Evolutionary conservation across 2,329 filamentous ascomycete genomes (phyloP).

Genomic region (Fusarium mexicanum): DNA sequence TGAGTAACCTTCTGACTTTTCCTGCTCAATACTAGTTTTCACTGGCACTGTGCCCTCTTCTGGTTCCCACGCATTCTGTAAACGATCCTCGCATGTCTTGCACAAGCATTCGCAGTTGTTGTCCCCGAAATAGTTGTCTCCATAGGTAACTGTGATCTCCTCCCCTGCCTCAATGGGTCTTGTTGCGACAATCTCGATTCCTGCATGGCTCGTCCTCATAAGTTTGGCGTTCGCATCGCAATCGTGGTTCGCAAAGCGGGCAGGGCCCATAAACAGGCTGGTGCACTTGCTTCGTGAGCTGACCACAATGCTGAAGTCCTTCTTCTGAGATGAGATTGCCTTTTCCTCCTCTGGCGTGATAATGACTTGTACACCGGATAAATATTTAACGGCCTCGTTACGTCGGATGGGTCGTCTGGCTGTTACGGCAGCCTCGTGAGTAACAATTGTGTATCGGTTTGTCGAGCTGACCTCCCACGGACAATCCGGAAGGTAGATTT

Average conservation of each 20-base stretch:
- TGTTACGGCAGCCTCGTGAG: slow-evolving; percentile 87
- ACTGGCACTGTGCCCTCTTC: slow-evolving; percentile 58
- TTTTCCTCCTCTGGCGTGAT: slow-evolving; percentile 93
- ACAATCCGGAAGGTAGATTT: slow-evolving; percentile 92
- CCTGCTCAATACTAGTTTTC: slow-evolving; percentile 64
- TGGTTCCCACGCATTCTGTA: slow-evolving; percentile 84
- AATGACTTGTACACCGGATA: slow-evolving; percentile 89
- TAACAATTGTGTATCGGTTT: slow-evolving; percentile 92
- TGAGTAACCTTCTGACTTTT: slow-evolving; percentile 60
- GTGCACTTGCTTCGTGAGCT: slow-evolving; percentile 91
- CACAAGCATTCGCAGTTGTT: slow-evolving; percentile 97
- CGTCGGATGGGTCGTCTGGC: slow-evolving; percentile 82
- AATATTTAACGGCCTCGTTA: slow-evolving; percentile 88
- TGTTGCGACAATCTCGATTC: slow-evolving; percentile 89
- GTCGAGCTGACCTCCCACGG: slow-evolving; percentile 92
- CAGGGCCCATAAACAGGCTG: slow-evolving; percentile 92
- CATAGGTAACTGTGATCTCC: slow-evolving; percentile 96
- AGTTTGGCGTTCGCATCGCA: slow-evolving; percentile 92
- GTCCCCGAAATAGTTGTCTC: slow-evolving; percentile 94
- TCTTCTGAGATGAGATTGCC: slow-evolving; percentile 80
- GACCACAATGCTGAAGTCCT: slow-evolving; percentile 97
- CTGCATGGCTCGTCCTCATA: slow-evolving; percentile 82
- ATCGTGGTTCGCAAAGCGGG: slow-evolving; percentile 96
- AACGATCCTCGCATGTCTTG: slow-evolving; percentile 79
- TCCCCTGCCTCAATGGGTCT: slow-evolving; percentile 86